These are phyloP conservation scores for Lentinula lateritia DNA, from an alignment of 768 basidiomycete species.

Conservation along the genomic window DNA sequence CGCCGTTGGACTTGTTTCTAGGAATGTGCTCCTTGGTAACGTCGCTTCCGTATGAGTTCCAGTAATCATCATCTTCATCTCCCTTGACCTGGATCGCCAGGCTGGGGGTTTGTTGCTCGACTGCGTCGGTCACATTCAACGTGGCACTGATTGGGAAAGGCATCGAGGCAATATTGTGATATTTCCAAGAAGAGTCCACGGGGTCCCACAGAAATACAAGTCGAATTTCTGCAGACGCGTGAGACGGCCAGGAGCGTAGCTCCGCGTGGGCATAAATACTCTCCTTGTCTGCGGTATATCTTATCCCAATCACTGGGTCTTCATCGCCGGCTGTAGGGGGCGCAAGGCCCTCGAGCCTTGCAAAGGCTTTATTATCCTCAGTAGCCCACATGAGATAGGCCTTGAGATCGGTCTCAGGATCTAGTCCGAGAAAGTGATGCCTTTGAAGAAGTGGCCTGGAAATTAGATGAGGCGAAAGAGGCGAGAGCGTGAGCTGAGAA, in stretches of 20 bases:
- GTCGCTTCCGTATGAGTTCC: constrained; percentile 55
- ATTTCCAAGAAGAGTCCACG: constrained; percentile 48
- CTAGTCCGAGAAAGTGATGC: constrained; percentile 57
- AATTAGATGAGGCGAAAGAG: constrained; percentile 56
- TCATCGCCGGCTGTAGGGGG: constrained; percentile 16
- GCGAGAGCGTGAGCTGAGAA: constrained; percentile 33
- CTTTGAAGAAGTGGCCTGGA: constrained; percentile 56
- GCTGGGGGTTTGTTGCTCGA: background rate
- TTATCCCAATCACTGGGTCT: constrained; percentile 12
- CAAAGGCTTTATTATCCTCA: constrained; percentile 26
- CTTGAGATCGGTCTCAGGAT: constrained; percentile 35
- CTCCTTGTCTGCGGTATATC: constrained; percentile 37
- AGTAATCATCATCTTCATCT: constrained; percentile 53
- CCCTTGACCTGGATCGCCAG: constrained; percentile 16
- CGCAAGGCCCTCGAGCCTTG: constrained; percentile 45
- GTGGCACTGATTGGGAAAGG: constrained; percentile 52
- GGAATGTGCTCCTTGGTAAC: constrained; percentile 25
- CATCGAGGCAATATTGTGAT: constrained; percentile 65
- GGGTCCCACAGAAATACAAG: constrained; percentile 67
- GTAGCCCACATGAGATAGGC: constrained; percentile 70
- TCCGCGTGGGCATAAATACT: constrained; percentile 49
- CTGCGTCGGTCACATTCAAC: constrained; percentile 15
- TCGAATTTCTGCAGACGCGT: constrained; percentile 43
- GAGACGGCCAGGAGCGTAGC: constrained; percentile 16
- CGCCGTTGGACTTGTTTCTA: constrained; percentile 5